A percentile compares a stretch with the other conserved stretches of the same genome.
Evolutionary conservation across 2,329 filamentous ascomycete genomes (phyloP).

Genomic region (Pezicula carpinea): DNA sequence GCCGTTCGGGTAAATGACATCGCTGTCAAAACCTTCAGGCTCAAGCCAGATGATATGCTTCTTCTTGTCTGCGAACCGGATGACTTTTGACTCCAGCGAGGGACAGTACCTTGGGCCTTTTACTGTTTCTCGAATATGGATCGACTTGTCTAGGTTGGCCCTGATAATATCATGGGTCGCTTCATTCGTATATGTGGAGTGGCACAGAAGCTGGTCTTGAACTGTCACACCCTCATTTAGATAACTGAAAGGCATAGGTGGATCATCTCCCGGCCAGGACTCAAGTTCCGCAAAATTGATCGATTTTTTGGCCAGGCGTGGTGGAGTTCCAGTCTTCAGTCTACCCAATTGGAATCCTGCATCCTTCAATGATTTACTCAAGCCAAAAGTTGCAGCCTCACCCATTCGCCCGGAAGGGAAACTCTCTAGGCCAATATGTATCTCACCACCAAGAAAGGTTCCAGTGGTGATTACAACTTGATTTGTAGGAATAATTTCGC

Average conservation of each 20-base stretch:
- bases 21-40: constrained; percentile 86
- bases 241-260: constrained; percentile 87
- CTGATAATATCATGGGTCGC: constrained; percentile 78
- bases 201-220: constrained; percentile 77
- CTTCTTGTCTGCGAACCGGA: constrained; percentile 76
- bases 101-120: constrained; percentile 94
- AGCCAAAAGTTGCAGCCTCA: constrained; percentile 84
- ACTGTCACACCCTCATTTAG: constrained; percentile 76
- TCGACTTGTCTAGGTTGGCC: constrained; percentile 87
- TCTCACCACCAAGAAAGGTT: constrained; percentile 92
- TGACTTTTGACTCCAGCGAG: constrained; percentile 89
- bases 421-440: constrained; percentile 83
- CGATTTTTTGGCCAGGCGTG: constrained; percentile 73
- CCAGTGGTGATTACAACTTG: constrained; percentile 93
- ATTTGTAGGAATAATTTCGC: constrained; percentile 73
- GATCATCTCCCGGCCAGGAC: constrained; percentile 74
- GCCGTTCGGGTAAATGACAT: constrained; percentile 92
- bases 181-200: constrained; percentile 82
- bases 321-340: constrained; percentile 93
- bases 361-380: constrained; percentile 84
- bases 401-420: constrained; percentile 90
- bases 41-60: constrained; percentile 94
- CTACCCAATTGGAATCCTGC: constrained; percentile 87
- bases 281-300: constrained; percentile 75
- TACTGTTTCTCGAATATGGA: constrained; percentile 93